Base-by-base conservation (phyloP, 2,329 filamentous ascomycete species). In the Claviceps maximensis region DNA sequence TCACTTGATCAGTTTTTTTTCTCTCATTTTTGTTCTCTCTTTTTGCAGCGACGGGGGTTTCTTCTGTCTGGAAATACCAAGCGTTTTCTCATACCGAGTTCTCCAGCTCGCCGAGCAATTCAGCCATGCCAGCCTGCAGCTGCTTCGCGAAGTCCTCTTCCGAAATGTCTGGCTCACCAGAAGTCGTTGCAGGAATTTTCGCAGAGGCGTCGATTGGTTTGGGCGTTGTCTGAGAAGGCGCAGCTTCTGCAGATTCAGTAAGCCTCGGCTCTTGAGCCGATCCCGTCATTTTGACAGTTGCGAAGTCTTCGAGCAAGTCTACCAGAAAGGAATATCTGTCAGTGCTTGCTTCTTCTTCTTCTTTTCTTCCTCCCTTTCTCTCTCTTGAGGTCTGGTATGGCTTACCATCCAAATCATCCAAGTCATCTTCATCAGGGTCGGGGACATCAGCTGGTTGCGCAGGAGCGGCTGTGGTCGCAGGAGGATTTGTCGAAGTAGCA, bases 241-340 rank as follows among this genome's bases (percentile, higher is more conserved):
- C 60, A 36, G 63, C 44, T 44, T 59, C 51, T 52, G 60, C 19
- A 19, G 52, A n/a, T 19, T 50, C 58, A 31, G 65, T 57, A 23
- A 65, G 52, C 49, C 33, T 29, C 3, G 45, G 27, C 9, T 27
- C 17, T 19, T 42, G 54, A 53, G 53, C 52, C 60, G 53, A 55
- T 50, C 15, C 51, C 38, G 66, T 63, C 15, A 83, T 61, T 59
- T 83, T 82, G 50, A 76, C 74, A 29, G 84, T 71, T 44, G 84
- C 83, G 70, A 98, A 98, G 58, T 96, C 87, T 65, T 96, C 89
- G 27, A 98, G 83, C 69, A 97, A 86, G 61, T 97, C 91, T 91
- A 45, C 17, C 17, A 25, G n/a, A 47, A 7, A 51, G 29, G 2
- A 38, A 15, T 3, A 7, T 10, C 2, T 7, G 46, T 60, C 27